Evolutionary conservation across 108 stramenopile genomes (phyloP).

Genomic region (Cylindrotheca closterium): DNA sequence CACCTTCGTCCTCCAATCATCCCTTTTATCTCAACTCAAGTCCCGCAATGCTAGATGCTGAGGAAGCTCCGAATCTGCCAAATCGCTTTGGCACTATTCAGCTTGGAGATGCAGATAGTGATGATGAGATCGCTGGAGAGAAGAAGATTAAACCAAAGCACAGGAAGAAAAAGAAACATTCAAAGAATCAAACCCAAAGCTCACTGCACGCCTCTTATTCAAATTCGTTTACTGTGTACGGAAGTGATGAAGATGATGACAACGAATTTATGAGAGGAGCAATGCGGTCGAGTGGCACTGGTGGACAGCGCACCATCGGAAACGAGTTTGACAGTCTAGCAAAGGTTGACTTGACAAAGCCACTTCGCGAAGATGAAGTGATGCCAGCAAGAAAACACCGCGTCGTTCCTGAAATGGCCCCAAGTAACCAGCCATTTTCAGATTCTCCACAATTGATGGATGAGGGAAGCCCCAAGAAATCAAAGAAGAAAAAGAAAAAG

Average conservation of each 20-base stretch:
- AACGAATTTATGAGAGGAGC: constrained; percentile 12
- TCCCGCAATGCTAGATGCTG: neutral
- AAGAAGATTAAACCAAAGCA: constrained; percentile 51
- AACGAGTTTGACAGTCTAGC: constrained; percentile 70
- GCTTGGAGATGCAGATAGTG: constrained; percentile 62
- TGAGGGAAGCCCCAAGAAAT: constrained; percentile 46
- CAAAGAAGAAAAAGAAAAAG: constrained; percentile 64
- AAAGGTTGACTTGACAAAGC: constrained; percentile 81
- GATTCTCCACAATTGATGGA: neutral
- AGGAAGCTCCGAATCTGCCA: constrained; percentile 2
- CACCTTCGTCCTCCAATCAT: constrained; percentile 51
- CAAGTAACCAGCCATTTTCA: neutral
- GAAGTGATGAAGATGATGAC: constrained; percentile 79
- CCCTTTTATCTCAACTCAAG: constrained; percentile 71
- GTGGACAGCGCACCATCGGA: constrained; percentile 9
- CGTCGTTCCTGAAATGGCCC: constrained; percentile 46
- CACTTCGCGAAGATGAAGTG: constrained; percentile 82
- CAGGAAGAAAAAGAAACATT: constrained; percentile 67
- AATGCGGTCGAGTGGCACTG: neutral
- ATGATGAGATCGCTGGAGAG: constrained; percentile 39
- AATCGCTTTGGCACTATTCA: constrained; percentile 68
- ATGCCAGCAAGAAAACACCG: constrained; percentile 77
- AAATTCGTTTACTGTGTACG: constrained; percentile 44
- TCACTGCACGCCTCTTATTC: too few relatives aligned
- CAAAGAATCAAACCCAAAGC: constrained; percentile 20